These are phyloP conservation scores for Blepharisma japonicum DNA, from an alignment of 73 alveolate genomes.

Conservation along the genomic window DNA sequence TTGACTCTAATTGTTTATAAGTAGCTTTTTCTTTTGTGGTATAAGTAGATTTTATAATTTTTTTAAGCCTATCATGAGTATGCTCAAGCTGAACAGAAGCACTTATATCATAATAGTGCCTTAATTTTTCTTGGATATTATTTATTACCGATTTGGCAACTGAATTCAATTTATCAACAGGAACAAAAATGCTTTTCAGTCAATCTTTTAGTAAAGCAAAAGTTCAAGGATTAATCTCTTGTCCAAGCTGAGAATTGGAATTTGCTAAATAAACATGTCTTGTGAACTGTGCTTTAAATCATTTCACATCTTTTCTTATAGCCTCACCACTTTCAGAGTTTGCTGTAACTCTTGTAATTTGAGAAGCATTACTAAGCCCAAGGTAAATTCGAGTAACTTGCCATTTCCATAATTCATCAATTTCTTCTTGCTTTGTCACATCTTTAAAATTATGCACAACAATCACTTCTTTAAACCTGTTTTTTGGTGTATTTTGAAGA, in stretches of 20 bases:
- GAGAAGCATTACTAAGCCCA: too few species aligned
- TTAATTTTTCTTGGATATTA: constrained; percentile 40
- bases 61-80: constrained; percentile 32
- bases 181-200: constrained; percentile 44
- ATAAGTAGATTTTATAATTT: constrained; percentile 31
- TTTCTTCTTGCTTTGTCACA: constrained; percentile 40
- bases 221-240: constrained; percentile 38
- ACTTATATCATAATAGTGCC: constrained; percentile 27
- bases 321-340: constrained; percentile 26
- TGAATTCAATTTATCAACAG: constrained; percentile 38
- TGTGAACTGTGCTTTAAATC: constrained; percentile 50
- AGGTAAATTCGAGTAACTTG: constrained; percentile 46
- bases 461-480: constrained; percentile 47
- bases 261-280: constrained; percentile 54
- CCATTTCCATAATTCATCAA: constrained; percentile 47
- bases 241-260: constrained; percentile 42
- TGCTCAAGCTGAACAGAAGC: constrained; percentile 29
- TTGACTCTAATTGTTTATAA: constrained; percentile 39
- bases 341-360: too few species aligned
- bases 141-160: constrained; percentile 33
- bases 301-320: constrained; percentile 39
- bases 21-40: constrained; percentile 25
- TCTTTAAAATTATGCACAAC: constrained; percentile 55
- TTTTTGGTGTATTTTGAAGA: constrained; percentile 38
- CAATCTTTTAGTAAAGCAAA: constrained; percentile 42